A percentile compares a stretch with the other conserved stretches of the same genome.
phyloP scores from a whole-genome alignment of 164 flowering plant genomes.

The Houttuynia cordata region DNA sequence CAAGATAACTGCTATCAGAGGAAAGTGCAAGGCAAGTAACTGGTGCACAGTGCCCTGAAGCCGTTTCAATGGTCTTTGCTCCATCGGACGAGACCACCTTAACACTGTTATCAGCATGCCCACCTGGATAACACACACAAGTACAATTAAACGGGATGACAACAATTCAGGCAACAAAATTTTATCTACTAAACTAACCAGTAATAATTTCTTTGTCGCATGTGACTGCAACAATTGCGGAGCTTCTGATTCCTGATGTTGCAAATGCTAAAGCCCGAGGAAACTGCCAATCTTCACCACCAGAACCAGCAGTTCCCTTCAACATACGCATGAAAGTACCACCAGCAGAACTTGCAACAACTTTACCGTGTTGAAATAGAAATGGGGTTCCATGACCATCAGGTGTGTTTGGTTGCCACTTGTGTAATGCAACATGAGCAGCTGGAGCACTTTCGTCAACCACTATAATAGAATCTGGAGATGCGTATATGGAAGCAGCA shows the following conservation, averaged over 20 bases:
- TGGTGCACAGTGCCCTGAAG: slow-evolving; percentile 86
- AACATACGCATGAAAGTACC: slow-evolving; percentile 89
- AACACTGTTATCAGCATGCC: slow-evolving; percentile 85
- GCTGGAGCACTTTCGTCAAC: slow-evolving; percentile 86
- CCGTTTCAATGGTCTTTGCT: slow-evolving; percentile 87
- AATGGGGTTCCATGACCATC: slow-evolving; percentile 94
- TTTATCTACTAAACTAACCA: slow-evolving; percentile 27
- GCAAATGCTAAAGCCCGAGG: slow-evolving; percentile 87
- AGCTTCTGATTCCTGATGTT: slow-evolving; percentile 74
- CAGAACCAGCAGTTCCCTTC: slow-evolving; percentile 50
- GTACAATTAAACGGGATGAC: background rate
- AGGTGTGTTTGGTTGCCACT: slow-evolving; percentile 98
- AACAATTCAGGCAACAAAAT: background rate
- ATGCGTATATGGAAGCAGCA: slow-evolving; percentile 77
- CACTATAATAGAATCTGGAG: slow-evolving; percentile 67
- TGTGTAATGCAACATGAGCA: slow-evolving; percentile 85
- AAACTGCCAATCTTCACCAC: slow-evolving; percentile 64
- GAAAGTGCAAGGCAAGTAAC: slow-evolving; percentile 85
- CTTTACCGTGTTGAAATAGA: slow-evolving; percentile 85
- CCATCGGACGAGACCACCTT: slow-evolving; percentile 81
- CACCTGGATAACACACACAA: slow-evolving; percentile 39
- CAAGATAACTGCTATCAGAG: slow-evolving; percentile 73
- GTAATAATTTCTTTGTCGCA: slow-evolving; percentile 78
- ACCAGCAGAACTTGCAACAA: slow-evolving; percentile 40
- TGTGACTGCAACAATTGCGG: slow-evolving; percentile 70